Base-by-base conservation (phyloP, 768 basidiomycete genomes). In the Pholiota molesta region DNA sequence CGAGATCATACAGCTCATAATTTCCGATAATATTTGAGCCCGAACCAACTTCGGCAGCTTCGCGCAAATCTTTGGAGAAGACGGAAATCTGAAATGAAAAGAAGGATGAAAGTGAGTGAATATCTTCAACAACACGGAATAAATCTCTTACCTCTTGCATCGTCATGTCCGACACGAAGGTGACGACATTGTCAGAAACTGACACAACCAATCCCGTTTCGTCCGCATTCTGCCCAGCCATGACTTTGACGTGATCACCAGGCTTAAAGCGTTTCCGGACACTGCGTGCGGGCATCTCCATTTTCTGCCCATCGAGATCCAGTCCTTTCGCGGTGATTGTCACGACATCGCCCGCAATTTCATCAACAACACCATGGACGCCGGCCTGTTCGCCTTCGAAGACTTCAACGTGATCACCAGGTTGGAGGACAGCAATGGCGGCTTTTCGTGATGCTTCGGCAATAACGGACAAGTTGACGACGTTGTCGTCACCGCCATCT, bases 241-340 rank as follows among this genome's bases (percentile, higher is more conserved):
- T 95, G 60, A 99, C 97, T 77, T 99, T 99, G 76, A 99, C 95
- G 69, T 99, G 97, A 76, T 99, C 97, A 70, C 97, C 97, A 59
- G 95, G 85, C 72, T 94, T 95, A 82, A 99, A 99, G 47, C 90
- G 83, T 77, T 99, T 99, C 68, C 96, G 82, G 3, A 99, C 95
- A 72, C 91, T 91, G 58, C 92, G 82, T 0, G 94, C 92, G 10
- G 92, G 90, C 8, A 96, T 83, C 61, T 95, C 93, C 59, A 96
- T 84, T 72, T 90, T 88, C 72, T 94, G 91, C 0, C 91, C 92
- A 61, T 94, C 92, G 55, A 97, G 83, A 61, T 97, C 96, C 29
- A 92, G 76, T 5, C 91, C 90, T 28, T 87, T 78, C 2, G 92
- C 92, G 35, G 86, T 86, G 63, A 99, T 86, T 1, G 90, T 87